Percentiles rank a stretch among this genome's conserved stretches.
These are phyloP conservation scores for Microcyclosporella mali DNA, from an alignment of 2,329 filamentous ascomycete genomes.

Conservation along the genomic window DNA sequence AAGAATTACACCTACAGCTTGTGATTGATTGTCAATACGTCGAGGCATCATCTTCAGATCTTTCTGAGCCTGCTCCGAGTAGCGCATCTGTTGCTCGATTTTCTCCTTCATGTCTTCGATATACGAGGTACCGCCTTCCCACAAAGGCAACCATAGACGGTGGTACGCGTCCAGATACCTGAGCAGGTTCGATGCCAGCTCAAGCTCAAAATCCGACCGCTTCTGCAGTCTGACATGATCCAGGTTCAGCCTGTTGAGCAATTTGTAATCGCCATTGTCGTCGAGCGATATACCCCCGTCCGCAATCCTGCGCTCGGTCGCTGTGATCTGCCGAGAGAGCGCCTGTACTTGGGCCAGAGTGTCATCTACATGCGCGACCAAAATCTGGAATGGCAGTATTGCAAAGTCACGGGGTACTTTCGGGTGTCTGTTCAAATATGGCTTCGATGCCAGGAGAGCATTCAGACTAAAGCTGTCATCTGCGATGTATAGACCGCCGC, in stretches of 20 bases:
- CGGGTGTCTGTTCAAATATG: constrained; percentile 30
- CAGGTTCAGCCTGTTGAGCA: constrained; percentile 30
- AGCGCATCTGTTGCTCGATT: constrained; percentile 31
- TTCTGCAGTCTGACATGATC: constrained; percentile 29
- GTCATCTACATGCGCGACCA: constrained; percentile 29
- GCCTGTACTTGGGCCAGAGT: constrained; percentile 27
- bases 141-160: constrained; percentile 24
- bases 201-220: constrained; percentile 30
- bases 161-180: constrained; percentile 31
- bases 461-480: constrained; percentile 27
- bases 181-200: constrained; percentile 28
- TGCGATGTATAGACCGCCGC: constrained; percentile 27
- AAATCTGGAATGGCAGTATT: constrained; percentile 29
- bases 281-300: constrained; percentile 30
- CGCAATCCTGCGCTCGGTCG: constrained; percentile 29
- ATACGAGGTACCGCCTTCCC: constrained; percentile 30
- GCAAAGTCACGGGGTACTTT: constrained; percentile 31
- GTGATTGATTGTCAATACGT: constrained; percentile 32
- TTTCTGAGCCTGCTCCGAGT: constrained; percentile 27
- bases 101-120: constrained; percentile 32
- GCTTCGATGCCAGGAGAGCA: constrained; percentile 23
- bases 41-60: constrained; percentile 30
- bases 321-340: constrained; percentile 26
- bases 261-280: constrained; percentile 32
- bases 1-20: constrained; percentile 22